These are phyloP conservation scores for Phaeosphaeria sp. DNA, from an alignment of 2,329 filamentous ascomycete species.

Conservation along the genomic window DNA sequence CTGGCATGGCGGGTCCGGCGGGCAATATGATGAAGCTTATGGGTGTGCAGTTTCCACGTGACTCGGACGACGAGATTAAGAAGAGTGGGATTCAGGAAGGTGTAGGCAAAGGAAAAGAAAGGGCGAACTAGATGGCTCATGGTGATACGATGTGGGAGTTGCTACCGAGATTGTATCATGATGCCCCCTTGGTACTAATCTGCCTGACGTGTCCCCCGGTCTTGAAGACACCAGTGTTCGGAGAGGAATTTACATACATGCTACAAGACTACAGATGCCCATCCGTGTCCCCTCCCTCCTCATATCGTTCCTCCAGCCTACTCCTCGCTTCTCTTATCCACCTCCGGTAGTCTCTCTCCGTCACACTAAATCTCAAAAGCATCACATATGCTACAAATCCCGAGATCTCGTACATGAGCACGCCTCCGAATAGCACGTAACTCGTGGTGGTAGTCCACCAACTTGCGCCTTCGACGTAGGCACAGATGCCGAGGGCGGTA, in stretches of 20 bases:
- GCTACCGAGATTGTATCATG: too few relatives aligned
- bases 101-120: not conserved
- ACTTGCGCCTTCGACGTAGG: not conserved
- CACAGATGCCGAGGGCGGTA: not conserved
- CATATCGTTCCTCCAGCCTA: not conserved
- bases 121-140: not conserved
- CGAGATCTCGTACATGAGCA: not conserved
- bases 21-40: constrained; percentile 87
- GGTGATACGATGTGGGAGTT: too few relatives aligned
- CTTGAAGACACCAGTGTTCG: too few relatives aligned
- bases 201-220: too few relatives aligned
- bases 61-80: constrained; percentile 65
- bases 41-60: constrained; percentile 80
- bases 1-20: constrained; percentile 81
- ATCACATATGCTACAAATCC: not conserved
- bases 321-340: not conserved
- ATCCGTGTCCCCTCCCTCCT: not conserved
- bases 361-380: not conserved
- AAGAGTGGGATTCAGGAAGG: not conserved
- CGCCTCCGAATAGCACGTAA: not conserved
- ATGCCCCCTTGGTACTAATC: not conserved
- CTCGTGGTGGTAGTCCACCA: not conserved
- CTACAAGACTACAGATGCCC: not conserved
- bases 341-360: not conserved
- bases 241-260: too few relatives aligned